Evolutionary conservation across 352 stramenopile species (phyloP).

Genomic region (Blastocystis sp.): DNA sequence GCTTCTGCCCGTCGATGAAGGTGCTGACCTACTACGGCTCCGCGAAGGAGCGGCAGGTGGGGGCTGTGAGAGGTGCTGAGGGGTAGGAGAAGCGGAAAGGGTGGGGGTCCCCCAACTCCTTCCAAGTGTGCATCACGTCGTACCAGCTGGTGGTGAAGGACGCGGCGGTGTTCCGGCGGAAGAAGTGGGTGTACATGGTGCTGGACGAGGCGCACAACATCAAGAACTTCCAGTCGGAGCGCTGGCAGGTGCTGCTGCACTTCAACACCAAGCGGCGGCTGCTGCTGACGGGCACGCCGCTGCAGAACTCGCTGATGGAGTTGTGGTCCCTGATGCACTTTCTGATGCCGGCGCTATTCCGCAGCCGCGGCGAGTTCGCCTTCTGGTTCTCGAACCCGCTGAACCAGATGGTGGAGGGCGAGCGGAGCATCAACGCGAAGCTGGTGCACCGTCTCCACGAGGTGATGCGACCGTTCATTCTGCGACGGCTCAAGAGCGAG

Average conservation of each 20-base stretch:
- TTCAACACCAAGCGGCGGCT: conserved; percentile 77
- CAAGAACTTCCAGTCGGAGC: conserved; percentile 91
- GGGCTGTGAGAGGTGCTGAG: conserved; percentile 72
- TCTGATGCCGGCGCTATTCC: conserved; percentile 91
- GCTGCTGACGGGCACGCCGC: conserved; percentile 75
- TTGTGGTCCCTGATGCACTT: conserved; percentile 99
- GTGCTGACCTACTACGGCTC: conserved; percentile 97
- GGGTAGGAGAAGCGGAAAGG: conserved; percentile 79
- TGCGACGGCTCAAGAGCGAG: conserved; percentile 87
- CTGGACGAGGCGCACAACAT: conserved; percentile 98
- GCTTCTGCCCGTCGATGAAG: conserved; percentile 92
- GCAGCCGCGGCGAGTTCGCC: conserved; percentile 93
- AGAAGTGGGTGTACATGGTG: conserved; percentile 89
- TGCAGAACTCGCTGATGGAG: conserved; percentile 90
- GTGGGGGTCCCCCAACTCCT: conserved; percentile 91
- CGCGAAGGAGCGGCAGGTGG: conserved; percentile 86
- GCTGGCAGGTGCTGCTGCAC: conserved; percentile 89
- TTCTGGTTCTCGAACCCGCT: conserved; percentile 94
- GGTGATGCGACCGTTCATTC: conserved; percentile 91
- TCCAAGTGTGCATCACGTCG: conserved; percentile 96
- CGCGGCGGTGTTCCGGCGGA: background rate
- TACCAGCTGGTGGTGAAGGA: conserved; percentile 92
- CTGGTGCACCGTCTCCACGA: conserved; percentile 90
- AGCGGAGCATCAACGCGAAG: conserved; percentile 91
- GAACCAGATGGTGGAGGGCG: conserved; percentile 85